Base-by-base conservation (phyloP, 495 filamentous ascomycete genomes). In the Darksidea phi region DNA sequence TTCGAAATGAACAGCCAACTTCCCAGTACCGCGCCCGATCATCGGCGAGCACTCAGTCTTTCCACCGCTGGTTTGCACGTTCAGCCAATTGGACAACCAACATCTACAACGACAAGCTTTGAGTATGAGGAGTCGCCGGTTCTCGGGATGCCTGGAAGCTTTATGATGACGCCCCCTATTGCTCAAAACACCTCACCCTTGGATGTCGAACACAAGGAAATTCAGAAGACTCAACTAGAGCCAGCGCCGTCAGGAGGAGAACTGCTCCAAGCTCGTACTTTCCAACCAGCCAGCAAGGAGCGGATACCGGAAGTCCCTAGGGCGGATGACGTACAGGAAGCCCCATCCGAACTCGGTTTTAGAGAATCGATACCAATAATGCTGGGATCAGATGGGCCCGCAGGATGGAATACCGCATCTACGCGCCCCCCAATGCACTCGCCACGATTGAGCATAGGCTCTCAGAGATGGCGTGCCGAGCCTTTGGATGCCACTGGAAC, bases 121-220 rank as follows among this genome's bases (percentile, higher is more conserved):
- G 72, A 75, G 37, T 51, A 67, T 11, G 74, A 76, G 13, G 87
- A 90, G 61, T 90, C 73, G 42, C 74, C 72, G 3, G 57, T 74
- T 10, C 73, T 94, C 23, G 89, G 89, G 12, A 82, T 86, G 49
- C 83, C 84, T 11, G 81, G 80, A 34, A 78, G 78, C 43, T 84
- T 84, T 53, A 72, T 73, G 32, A 57, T 52, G 51, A 69, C 71
- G 24, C 60, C 55, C 23, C 59, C 70, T 21, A 79, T 88, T 10
- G 75, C 70, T n/a, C 81, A 79, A 7, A 80, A 82, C 63, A 7
- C 75, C 74, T 17, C 76, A 79, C 56, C 74, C 74, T n/a, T 79
- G 77, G 45, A 32, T 32, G 10, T 10, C 10, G 28, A 32, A 32
- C 28, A 10, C 59, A 82, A 6, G 62, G 82, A 41, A 78, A 3